phyloP scores from a whole-genome alignment of 2,329 filamentous ascomycete species.

The Aspergillus oerlinghausenensis region DNA sequence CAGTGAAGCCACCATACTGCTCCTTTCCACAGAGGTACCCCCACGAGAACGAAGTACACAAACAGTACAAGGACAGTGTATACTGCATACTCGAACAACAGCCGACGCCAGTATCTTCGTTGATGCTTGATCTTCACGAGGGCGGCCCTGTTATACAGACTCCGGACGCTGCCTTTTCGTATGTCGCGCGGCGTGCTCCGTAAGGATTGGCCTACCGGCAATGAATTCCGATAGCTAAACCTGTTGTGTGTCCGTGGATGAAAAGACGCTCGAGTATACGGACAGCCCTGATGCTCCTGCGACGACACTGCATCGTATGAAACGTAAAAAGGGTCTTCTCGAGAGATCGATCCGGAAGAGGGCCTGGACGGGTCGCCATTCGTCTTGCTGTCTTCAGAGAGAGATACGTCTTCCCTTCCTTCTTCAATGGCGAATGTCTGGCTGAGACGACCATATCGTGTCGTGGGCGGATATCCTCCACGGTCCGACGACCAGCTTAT shows the following conservation, averaged over 20 bases:
- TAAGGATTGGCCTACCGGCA: background rate
- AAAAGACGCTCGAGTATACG: background rate
- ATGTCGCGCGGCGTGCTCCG: background rate
- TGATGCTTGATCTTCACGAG: slow-evolving; percentile 14
- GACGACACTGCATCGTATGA: background rate
- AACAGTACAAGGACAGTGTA: slow-evolving; percentile 36
- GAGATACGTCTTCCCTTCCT: background rate
- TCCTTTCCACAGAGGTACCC: slow-evolving; percentile 45
- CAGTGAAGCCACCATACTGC: slow-evolving; percentile 42
- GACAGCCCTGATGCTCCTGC: background rate
- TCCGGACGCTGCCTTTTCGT: slow-evolving; percentile 4
- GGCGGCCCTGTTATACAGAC: slow-evolving; percentile 7
- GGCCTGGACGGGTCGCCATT: background rate
- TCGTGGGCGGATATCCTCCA: background rate
- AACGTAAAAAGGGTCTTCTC: background rate
- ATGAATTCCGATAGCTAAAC: background rate
- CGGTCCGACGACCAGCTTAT: background rate
- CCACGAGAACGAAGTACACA: slow-evolving; percentile 46
- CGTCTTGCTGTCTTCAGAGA: background rate
- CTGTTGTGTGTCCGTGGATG: background rate
- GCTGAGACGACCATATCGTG: background rate
- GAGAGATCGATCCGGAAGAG: background rate
- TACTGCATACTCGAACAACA: slow-evolving; percentile 36
- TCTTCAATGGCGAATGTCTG: slow-evolving; percentile 1
- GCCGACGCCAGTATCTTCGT: slow-evolving; percentile 32